Percentiles rank a stretch among this genome's conserved stretches.
These are phyloP conservation scores for Leishmania major DNA, from an alignment of 208 protist species.

Conservation along the genomic window DNA sequence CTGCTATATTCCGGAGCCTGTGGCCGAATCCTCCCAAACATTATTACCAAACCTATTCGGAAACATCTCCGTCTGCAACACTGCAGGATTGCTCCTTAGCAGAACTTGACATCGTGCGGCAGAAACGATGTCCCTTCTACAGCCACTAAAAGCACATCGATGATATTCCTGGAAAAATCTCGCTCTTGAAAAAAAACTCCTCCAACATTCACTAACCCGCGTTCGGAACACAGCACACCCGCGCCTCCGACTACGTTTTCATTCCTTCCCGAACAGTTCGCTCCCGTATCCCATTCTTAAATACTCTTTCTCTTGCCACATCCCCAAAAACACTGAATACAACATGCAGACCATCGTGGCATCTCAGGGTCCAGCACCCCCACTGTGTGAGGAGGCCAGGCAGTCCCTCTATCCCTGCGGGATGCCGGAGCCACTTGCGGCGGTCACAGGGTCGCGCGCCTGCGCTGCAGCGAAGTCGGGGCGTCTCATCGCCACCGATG, in stretches of 20 bases:
- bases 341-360: not conserved
- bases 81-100: no score
- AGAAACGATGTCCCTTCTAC: no score
- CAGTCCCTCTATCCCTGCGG: not conserved
- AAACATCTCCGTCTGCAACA: no score
- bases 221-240: no score
- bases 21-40: not conserved
- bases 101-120: no score
- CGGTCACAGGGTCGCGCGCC: not conserved
- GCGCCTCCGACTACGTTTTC: no score
- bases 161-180: not conserved
- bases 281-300: no score
- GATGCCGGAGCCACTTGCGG: not conserved
- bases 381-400: not conserved
- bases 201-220: no score
- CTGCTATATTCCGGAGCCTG: rapidly evolving
- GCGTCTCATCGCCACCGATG: not conserved
- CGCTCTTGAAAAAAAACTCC: not conserved
- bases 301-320: not conserved
- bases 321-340: not conserved
- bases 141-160: not conserved
- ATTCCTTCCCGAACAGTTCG: not conserved
- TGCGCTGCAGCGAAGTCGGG: not conserved
- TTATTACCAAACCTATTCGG: not conserved
- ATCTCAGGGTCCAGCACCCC: not conserved